Percentiles rank a stretch among this genome's conserved stretches.
Evolutionary conservation across 176 grass and related monocot genomes (phyloP).

Genomic region (Paspalum vaginatum): DNA sequence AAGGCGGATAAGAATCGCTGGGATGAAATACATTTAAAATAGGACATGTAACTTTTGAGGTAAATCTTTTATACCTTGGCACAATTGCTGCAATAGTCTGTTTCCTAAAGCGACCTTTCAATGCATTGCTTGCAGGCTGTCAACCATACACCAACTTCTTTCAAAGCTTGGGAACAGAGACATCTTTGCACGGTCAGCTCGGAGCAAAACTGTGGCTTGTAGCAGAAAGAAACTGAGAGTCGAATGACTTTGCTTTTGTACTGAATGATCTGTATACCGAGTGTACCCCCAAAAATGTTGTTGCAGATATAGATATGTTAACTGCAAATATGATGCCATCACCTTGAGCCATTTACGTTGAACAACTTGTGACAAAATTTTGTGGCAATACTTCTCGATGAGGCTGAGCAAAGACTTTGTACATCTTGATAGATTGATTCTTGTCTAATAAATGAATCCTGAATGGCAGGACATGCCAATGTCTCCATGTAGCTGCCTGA

Average conservation of each 20-base stretch:
- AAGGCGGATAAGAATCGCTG: slow-evolving; percentile 87
- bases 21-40: slow-evolving; percentile 89
- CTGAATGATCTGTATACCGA: slow-evolving; percentile 36
- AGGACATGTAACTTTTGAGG: slow-evolving; percentile 58
- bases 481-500: too few species aligned
- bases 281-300: slow-evolving; percentile 36
- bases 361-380: slow-evolving; percentile 34
- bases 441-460: not conserved
- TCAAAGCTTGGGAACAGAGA: slow-evolving; percentile 6
- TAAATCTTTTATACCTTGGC: slow-evolving; percentile 40
- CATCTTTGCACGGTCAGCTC: not conserved
- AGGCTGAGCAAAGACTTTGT: slow-evolving; percentile 13
- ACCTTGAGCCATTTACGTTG: slow-evolving; percentile 27
- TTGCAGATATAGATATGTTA: slow-evolving; percentile 36
- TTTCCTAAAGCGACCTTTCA: slow-evolving; percentile 38
- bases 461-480: not conserved
- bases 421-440: too few species aligned
- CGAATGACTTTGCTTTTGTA: slow-evolving; percentile 10
- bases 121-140: slow-evolving; percentile 36
- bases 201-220: not conserved
- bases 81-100: slow-evolving; percentile 4
- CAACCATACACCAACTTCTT: slow-evolving; percentile 19
- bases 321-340: slow-evolving; percentile 23
- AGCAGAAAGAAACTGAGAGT: not conserved
- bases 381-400: not conserved